phyloP scores from a whole-genome alignment of 129 eudicot species.

The Silybum marianum region DNA sequence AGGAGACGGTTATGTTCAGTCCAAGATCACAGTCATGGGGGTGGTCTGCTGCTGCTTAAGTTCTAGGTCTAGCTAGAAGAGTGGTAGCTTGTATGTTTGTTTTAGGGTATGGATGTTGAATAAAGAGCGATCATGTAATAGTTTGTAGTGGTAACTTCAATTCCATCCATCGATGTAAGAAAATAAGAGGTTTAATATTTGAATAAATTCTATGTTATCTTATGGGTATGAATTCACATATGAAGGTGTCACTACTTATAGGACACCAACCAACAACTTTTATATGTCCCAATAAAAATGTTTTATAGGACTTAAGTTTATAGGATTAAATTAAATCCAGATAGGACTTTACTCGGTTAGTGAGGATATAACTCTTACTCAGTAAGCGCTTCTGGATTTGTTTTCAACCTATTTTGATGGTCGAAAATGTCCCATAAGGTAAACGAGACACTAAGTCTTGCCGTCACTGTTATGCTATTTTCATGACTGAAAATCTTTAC shows the following conservation, averaged over 20 bases:
- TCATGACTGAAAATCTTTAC: too few species aligned
- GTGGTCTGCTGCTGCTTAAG: constrained; percentile 1
- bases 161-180: constrained; percentile 17
- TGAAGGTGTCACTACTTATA: neutral
- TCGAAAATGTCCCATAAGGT: too few species aligned
- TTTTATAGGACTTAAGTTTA: neutral
- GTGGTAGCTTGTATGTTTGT: neutral
- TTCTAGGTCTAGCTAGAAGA: neutral
- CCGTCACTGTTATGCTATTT: too few species aligned
- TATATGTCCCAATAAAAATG: too few species aligned
- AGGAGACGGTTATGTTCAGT: constrained; percentile 42
- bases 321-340: too few species aligned
- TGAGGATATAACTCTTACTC: too few species aligned
- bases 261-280: too few species aligned
- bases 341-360: too few species aligned
- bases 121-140: constrained; percentile 16
- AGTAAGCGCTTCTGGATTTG: too few species aligned
- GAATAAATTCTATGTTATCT: neutral
- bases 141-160: neutral
- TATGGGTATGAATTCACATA: neutral
- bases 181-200: constrained; percentile 13
- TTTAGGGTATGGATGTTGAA: constrained; percentile 17
- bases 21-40: constrained; percentile 11
- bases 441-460: too few species aligned
- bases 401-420: too few species aligned